These are phyloP conservation scores for Boletus eberwhitei DNA, from an alignment of 768 basidiomycete genomes.

Conservation along the genomic window DNA sequence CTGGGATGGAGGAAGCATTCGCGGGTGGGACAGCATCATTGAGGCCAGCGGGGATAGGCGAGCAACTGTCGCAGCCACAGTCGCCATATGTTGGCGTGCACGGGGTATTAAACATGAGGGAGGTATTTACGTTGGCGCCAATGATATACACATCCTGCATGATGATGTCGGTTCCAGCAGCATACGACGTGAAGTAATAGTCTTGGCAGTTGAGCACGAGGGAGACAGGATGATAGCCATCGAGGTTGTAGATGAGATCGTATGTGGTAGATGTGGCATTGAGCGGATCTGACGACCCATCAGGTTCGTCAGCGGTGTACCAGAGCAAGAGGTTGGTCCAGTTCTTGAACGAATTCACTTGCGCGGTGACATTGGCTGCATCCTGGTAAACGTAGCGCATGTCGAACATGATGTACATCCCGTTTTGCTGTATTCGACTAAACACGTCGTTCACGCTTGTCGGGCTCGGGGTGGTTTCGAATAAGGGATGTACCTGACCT, in stretches of 20 bases:
- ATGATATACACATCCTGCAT: slow-evolving; percentile 56
- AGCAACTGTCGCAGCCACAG: slow-evolving; percentile 72
- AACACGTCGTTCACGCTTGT: slow-evolving; percentile 46
- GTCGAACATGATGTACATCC: slow-evolving; percentile 73
- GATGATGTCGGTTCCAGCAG: slow-evolving; percentile 64
- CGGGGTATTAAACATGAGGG: slow-evolving; percentile 53
- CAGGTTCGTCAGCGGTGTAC: slow-evolving; percentile 74
- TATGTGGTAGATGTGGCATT: slow-evolving; percentile 50
- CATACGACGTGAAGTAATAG: slow-evolving; percentile 56
- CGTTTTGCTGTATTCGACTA: slow-evolving; percentile 65
- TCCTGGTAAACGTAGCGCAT: slow-evolving; percentile 74
- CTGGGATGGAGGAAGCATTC: slow-evolving; percentile 15
- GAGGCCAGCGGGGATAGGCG: slow-evolving; percentile 39
- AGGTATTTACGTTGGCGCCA: slow-evolving; percentile 61
- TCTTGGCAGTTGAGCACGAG: slow-evolving; percentile 65
- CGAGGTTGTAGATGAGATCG: slow-evolving; percentile 56
- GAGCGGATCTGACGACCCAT: slow-evolving; percentile 63
- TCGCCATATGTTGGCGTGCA: slow-evolving; percentile 66
- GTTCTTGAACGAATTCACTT: slow-evolving; percentile 66
- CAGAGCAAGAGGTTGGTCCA: slow-evolving; percentile 65
- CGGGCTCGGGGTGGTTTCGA: slow-evolving; percentile 54
- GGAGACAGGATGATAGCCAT: slow-evolving; percentile 65
- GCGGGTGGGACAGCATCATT: slow-evolving; percentile 22
- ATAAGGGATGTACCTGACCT: slow-evolving; percentile 62
- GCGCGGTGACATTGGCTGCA: slow-evolving; percentile 50